A percentile compares a stretch with the other conserved stretches of the same genome.
These are phyloP conservation scores for Calocybe indica DNA, from an alignment of 768 basidiomycete genomes.

Conservation along the genomic window DNA sequence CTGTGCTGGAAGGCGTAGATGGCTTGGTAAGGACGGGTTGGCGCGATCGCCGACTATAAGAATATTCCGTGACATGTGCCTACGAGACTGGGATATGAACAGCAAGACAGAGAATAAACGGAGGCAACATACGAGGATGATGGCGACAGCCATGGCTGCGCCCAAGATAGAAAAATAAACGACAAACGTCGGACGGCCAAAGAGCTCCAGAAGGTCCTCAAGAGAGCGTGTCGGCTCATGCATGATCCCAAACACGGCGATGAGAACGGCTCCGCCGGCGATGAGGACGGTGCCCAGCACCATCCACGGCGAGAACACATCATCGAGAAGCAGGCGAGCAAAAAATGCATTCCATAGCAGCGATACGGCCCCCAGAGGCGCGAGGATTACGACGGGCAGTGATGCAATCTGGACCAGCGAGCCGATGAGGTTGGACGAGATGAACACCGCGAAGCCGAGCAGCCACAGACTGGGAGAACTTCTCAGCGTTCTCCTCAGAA, in stretches of 20 bases:
- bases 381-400: slow-evolving; percentile 90
- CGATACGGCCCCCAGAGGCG: slow-evolving; percentile 87
- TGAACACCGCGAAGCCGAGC: slow-evolving; percentile 79
- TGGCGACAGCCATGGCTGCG: slow-evolving; percentile 47
- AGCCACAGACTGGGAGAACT: slow-evolving; percentile 64
- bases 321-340: slow-evolving; percentile 77
- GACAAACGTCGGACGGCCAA: slow-evolving; percentile 71
- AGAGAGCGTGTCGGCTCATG: slow-evolving; percentile 82
- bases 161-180: slow-evolving; percentile 76
- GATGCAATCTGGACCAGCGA: slow-evolving; percentile 91
- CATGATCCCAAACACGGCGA: slow-evolving; percentile 89
- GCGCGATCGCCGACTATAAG: slow-evolving; percentile 36
- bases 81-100: neutral
- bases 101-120: neutral
- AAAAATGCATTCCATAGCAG: slow-evolving; percentile 95
- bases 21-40: slow-evolving; percentile 9
- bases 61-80: slow-evolving; percentile 59
- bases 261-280: slow-evolving; percentile 81
- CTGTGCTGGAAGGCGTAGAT: slow-evolving; percentile 21
- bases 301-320: slow-evolving; percentile 82
- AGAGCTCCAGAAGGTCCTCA: slow-evolving; percentile 76
- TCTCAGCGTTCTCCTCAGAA: too few species aligned
- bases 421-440: slow-evolving; percentile 82
- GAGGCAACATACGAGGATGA: slow-evolving; percentile 51
- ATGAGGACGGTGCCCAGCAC: slow-evolving; percentile 84